phyloP scores from a whole-genome alignment of 1,284 basidiomycete genomes.

The Malassezia obtusa region DNA sequence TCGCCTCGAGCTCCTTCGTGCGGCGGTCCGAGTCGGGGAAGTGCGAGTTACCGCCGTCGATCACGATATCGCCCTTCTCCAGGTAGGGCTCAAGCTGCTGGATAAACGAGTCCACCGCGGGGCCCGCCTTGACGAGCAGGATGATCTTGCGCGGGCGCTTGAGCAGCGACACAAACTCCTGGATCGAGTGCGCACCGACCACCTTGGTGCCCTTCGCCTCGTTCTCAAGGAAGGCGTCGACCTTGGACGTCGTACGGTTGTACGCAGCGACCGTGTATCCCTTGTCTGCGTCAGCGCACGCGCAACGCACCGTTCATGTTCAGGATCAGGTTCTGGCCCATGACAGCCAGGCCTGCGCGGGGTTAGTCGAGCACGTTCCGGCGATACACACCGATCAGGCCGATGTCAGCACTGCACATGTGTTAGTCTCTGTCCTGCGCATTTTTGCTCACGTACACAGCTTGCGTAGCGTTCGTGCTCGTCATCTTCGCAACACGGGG shows the following conservation, averaged over 20 bases:
- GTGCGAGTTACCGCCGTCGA: slow-evolving; percentile 98
- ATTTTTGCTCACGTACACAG: not conserved
- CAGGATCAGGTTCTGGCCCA: slow-evolving; percentile 48
- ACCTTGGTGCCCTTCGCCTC: slow-evolving; percentile 97
- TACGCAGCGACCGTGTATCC: slow-evolving; percentile 93
- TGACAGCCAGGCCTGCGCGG: slow-evolving; percentile 38
- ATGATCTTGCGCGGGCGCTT: slow-evolving; percentile 67
- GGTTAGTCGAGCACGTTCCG: not conserved
- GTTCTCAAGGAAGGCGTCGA: slow-evolving; percentile 87
- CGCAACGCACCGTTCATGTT: slow-evolving; percentile 46
- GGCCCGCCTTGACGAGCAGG: slow-evolving; percentile 71
- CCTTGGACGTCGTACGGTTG: slow-evolving; percentile 94
- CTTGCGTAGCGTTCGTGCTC: not conserved
- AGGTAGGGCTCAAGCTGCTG: slow-evolving; percentile 55
- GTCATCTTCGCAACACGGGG: not conserved
- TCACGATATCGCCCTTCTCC: slow-evolving; percentile 77
- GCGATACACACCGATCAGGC: slow-evolving; percentile 35
- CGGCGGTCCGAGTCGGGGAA: slow-evolving; percentile 97
- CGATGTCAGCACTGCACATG: slow-evolving; percentile 41
- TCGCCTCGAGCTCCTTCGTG: slow-evolving; percentile 78
- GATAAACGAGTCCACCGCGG: slow-evolving; percentile 58
- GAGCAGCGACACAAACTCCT: slow-evolving; percentile 64
- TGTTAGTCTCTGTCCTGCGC: not conserved
- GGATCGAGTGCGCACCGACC: slow-evolving; percentile 82
- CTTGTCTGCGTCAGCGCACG: slow-evolving; percentile 59